These are phyloP conservation scores for Globisporangium radiosum DNA, from an alignment of 352 stramenopile species.

Conservation along the genomic window DNA sequence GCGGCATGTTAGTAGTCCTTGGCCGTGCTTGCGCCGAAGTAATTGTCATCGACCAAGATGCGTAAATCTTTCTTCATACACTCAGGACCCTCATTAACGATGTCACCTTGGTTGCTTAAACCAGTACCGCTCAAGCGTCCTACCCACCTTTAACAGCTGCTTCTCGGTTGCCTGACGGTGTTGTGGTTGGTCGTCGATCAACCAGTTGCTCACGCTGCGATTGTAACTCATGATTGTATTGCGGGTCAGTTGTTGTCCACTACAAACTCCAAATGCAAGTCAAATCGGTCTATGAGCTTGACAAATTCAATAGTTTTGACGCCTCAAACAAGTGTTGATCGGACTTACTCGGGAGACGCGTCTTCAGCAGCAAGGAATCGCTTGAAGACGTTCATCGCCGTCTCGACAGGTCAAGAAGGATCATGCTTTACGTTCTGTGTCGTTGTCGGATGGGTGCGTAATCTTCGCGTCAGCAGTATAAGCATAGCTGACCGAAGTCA, in stretches of 20 bases:
- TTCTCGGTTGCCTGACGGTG: neutral
- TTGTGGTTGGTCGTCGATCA: slow-evolving; percentile 1
- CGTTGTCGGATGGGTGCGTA: neutral
- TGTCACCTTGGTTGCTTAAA: slow-evolving; percentile 11
- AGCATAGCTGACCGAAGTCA: no score
- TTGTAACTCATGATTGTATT: slow-evolving; percentile 1
- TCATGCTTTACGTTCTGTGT: neutral
- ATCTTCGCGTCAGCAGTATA: neutral
- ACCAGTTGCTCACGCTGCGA: neutral
- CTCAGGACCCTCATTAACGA: slow-evolving; percentile 24
- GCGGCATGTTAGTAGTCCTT: slow-evolving; percentile 26
- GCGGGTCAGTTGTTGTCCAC: neutral
- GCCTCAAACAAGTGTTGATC: neutral
- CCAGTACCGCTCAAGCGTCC: slow-evolving; percentile 4
- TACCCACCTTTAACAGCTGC: neutral
- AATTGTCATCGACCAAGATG: slow-evolving; percentile 3
- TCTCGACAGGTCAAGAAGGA: neutral
- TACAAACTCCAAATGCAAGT: neutral
- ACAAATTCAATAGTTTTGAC: neutral
- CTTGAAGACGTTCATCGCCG: slow-evolving; percentile 2
- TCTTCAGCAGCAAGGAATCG: neutral
- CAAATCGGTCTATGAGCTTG: slow-evolving; percentile 1
- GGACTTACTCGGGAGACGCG: neutral
- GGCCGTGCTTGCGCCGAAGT: slow-evolving; percentile 15
- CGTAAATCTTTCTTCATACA: slow-evolving; percentile 23